phyloP scores from a whole-genome alignment of 495 filamentous ascomycete genomes.

The Cryomyces minteri region DNA sequence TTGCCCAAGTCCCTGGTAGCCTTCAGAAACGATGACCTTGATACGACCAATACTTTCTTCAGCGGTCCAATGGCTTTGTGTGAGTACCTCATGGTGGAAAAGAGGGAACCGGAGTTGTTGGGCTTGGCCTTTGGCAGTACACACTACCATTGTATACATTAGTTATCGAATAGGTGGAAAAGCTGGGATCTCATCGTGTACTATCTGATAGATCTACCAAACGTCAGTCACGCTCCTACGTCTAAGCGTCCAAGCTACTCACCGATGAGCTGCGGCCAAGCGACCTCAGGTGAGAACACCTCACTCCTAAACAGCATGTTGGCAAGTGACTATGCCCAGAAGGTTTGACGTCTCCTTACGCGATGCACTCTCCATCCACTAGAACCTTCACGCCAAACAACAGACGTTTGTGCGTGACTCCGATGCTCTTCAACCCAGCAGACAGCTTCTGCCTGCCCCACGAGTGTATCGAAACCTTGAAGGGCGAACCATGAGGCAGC shows the following conservation, averaged over 20 bases:
- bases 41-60: slow-evolving; percentile 54
- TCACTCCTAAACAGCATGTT: not conserved
- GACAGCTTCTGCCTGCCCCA: slow-evolving; percentile 55
- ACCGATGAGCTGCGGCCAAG: slow-evolving; percentile 15
- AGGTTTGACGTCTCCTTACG: not conserved
- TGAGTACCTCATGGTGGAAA: slow-evolving; percentile 54
- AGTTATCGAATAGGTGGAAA: not conserved
- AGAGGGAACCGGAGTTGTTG: slow-evolving; percentile 51
- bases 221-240: not conserved
- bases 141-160: not conserved
- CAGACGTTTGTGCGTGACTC: slow-evolving; percentile 9
- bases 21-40: slow-evolving; percentile 62
- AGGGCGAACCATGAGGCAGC: slow-evolving; percentile 36
- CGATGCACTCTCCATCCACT: slow-evolving; percentile 38
- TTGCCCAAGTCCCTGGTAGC: slow-evolving; percentile 30
- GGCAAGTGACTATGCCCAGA: not conserved
- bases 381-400: slow-evolving; percentile 52
- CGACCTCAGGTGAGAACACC: not conserved
- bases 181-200: not conserved
- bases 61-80: slow-evolving; percentile 54
- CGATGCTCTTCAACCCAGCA: slow-evolving; percentile 12
- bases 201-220: too few relatives aligned
- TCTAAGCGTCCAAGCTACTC: not conserved
- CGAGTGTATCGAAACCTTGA: slow-evolving; percentile 64
- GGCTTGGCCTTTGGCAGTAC: slow-evolving; percentile 9